Conservation (phyloP, 805 yeast species). For the Cyberlindnera maritima region DNA sequence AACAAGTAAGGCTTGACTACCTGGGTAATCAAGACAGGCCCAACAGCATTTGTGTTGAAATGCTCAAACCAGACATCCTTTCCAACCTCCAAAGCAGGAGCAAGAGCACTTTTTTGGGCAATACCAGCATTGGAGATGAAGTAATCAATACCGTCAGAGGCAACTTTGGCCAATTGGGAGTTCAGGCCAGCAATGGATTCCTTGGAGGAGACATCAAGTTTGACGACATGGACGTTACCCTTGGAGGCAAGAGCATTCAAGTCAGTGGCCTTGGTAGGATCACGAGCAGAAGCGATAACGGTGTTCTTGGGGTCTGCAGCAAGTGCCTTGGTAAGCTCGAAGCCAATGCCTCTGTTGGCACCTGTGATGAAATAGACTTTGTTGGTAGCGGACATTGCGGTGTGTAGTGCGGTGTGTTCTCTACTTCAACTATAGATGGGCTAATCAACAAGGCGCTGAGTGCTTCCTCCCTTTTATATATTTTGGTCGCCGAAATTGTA, state of each 20-base stretch:
- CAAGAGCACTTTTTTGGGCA: not conserved
- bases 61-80: conserved; percentile 2
- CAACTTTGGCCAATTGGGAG: conserved; percentile 8
- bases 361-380: conserved; percentile 9
- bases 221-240: conserved; percentile 11
- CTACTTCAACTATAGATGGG: too few relatives aligned
- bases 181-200: conserved; percentile 10
- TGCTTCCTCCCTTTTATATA: too few relatives aligned
- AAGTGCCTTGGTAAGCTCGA: not conserved
- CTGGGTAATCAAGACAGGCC: conserved; percentile 9
- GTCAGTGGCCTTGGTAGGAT: conserved; percentile 3
- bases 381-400: not conserved
- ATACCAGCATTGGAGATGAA: conserved; percentile 19
- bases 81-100: not conserved
- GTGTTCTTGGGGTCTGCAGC: not conserved
- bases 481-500: too few relatives aligned
- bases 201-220: conserved; percentile 10
- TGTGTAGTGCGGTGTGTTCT: too few relatives aligned
- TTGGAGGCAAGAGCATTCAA: conserved; percentile 1
- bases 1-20: conserved; percentile 17
- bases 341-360: conserved; percentile 16
- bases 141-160: conserved; percentile 15
- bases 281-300: conserved; percentile 6
- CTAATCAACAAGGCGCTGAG: too few relatives aligned
- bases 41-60: conserved; percentile 9